Percentiles rank a stretch among this genome's conserved stretches.
Evolutionary conservation across 768 basidiomycete species (phyloP).

Genomic region (Pleurotus giganteus): DNA sequence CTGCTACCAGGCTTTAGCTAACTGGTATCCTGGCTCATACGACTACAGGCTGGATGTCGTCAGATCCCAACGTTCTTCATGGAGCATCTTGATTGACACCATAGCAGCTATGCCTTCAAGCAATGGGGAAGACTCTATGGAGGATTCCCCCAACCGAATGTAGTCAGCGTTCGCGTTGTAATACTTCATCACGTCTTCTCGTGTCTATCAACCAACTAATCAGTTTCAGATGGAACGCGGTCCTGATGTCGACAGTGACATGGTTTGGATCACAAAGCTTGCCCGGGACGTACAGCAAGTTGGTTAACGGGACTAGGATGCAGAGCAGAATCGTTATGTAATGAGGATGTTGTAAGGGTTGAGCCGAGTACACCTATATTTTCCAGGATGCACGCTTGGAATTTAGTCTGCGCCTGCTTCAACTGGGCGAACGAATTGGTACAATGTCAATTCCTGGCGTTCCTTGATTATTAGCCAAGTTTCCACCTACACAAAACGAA

Average conservation of each 20-base stretch:
- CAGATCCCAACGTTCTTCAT: neutral
- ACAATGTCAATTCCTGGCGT: slow-evolving; percentile 94
- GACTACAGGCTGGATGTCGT: neutral
- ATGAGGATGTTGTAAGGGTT: too few species aligned
- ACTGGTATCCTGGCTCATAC: neutral
- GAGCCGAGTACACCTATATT: slow-evolving; percentile 59
- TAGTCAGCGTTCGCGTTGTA: too few species aligned
- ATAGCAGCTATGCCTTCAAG: too few species aligned
- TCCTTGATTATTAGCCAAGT: neutral
- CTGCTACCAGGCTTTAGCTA: slow-evolving; percentile 1
- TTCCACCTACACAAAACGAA: neutral
- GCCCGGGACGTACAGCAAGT: slow-evolving; percentile 94
- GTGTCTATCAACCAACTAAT: too few species aligned
- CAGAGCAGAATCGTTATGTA: neutral
- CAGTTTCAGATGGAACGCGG: too few species aligned
- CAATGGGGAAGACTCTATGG: too few species aligned
- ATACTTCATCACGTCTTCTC: too few species aligned
- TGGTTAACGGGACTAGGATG: slow-evolving; percentile 89
- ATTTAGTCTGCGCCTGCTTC: slow-evolving; percentile 91
- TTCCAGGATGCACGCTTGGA: slow-evolving; percentile 74
- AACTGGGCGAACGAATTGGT: slow-evolving; percentile 91
- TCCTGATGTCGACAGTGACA: slow-evolving; percentile 94
- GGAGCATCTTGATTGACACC: too few species aligned
- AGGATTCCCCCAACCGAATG: too few species aligned
- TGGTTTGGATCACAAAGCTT: slow-evolving; percentile 79